Base-by-base conservation (phyloP, 768 basidiomycete species). In the Pholiota molesta region DNA sequence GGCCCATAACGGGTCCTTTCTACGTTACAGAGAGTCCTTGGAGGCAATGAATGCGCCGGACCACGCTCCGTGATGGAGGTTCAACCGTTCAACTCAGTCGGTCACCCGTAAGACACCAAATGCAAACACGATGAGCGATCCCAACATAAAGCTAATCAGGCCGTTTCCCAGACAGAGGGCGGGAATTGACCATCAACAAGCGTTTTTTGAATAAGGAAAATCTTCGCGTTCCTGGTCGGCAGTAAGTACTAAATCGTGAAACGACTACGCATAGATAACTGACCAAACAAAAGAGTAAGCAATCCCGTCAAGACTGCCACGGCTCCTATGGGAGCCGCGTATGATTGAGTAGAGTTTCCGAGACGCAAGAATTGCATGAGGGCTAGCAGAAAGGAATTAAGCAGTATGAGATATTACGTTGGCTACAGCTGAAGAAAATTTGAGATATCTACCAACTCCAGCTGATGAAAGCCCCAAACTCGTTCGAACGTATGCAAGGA, bases 401-500 rank as follows among this genome's bases (percentile, higher is more conserved):
- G n/a, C n/a, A 8, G 1, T 1, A n/a, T 33, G 17, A 26, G 42
- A 57, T 14, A 14, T 26, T 11, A n/a, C 8, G 10, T 11, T n/a
- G 29, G 17, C 3, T 9, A 44, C n/a, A 14, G 26, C 6, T 13
- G 40, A 57, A 44, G 10, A 5, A 29, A 44, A 29, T 13, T n/a
- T 3, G 0, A 52, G 35, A n/a, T 23, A 75, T 81, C 57, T 57
- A 83, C 84, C 84, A 52, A 86, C 83, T 23, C 85, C 85, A 7
- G 81, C 75, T 13, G 82, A 77, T 2, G 83, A 77, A 16, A 85
- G 72, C 0, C 81, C 79, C 33, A 86, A 73, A 67, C 85, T 85
- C 3, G 85, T 86, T 21, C 85, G 78, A 35, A 85, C 75, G 59
- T 86, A 86, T 9, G 85, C 83, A 14, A 86, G 73, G 63, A 80